Evolutionary conservation across 1,139 yeast species (phyloP).

Genomic region (Yamadazyma conglobata): DNA sequence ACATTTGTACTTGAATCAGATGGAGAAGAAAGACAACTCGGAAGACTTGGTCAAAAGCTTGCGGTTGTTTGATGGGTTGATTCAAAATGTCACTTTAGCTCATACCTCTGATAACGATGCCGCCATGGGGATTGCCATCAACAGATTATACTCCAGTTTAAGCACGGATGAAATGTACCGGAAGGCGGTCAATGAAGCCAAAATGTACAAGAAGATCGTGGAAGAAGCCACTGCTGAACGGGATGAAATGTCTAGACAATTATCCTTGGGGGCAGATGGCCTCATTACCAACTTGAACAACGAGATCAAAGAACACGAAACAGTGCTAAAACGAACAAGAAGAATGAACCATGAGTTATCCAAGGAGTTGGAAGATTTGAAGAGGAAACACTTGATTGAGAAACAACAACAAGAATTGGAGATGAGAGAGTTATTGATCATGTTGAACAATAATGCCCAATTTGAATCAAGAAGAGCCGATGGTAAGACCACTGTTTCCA

Average conservation of each 20-base stretch:
- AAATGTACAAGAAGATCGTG: conserved; percentile 59
- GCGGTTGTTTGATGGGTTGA: conserved; percentile 76
- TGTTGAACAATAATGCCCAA: conserved; percentile 47
- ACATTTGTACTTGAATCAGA: conserved; percentile 72
- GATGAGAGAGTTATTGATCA: conserved; percentile 76
- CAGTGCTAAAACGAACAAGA: conserved; percentile 63
- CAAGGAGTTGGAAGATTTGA: conserved; percentile 66
- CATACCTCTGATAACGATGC: conserved; percentile 68
- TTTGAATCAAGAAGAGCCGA: conserved; percentile 27
- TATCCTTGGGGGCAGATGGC: conserved; percentile 83
- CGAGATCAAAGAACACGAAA: conserved; percentile 73
- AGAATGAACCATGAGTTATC: conserved; percentile 62
- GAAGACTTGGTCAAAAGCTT: conserved; percentile 62
- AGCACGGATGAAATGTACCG: conserved; percentile 89
- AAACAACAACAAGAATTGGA: conserved; percentile 87
- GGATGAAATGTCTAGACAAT: conserved; percentile 69
- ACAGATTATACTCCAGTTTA: conserved; percentile 70
- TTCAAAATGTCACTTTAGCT: conserved; percentile 71
- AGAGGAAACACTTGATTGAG: conserved; percentile 66
- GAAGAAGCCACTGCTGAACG: conserved; percentile 85
- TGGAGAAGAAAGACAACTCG: conserved; percentile 49
- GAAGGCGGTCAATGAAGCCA: conserved; percentile 71
- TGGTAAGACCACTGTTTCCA: conserved; percentile 37
- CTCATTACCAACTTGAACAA: conserved; percentile 65
- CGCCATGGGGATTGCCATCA: conserved; percentile 80